These are phyloP conservation scores for Cryphonectria japonica DNA, from an alignment of 2,329 filamentous ascomycete genomes.

Conservation along the genomic window DNA sequence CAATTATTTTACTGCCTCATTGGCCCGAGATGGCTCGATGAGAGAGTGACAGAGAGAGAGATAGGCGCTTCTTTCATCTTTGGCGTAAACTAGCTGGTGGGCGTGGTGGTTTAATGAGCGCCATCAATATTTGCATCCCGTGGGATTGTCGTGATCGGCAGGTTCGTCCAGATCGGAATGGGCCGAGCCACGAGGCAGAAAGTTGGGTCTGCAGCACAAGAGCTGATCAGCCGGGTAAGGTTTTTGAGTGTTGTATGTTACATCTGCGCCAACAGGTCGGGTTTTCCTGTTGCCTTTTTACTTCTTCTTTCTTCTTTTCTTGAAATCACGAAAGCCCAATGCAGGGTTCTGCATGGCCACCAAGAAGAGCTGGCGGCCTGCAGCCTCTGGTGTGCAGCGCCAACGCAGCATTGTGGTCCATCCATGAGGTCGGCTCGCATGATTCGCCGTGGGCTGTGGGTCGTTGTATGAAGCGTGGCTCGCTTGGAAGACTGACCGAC, in stretches of 20 bases:
- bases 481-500: neutral
- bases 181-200: constrained; percentile 9
- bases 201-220: neutral
- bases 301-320: too few relatives aligned
- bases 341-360: neutral
- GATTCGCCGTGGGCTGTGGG: constrained; percentile 1
- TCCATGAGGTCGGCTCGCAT: neutral
- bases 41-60: too few relatives aligned
- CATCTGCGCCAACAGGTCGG: neutral
- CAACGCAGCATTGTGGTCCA: too few relatives aligned
- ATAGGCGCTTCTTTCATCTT: neutral
- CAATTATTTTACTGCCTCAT: neutral
- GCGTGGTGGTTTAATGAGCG: neutral
- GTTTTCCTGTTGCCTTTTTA: too few relatives aligned
- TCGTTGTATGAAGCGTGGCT: neutral
- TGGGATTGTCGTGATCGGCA: neutral
- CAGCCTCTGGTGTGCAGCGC: too few relatives aligned
- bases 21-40: neutral
- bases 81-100: neutral
- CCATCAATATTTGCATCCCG: neutral
- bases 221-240: neutral
- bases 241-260: neutral
- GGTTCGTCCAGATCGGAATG: constrained; percentile 5
- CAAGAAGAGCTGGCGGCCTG: too few relatives aligned
- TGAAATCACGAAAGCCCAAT: neutral